These are phyloP conservation scores for Hamamelis virginiana DNA, from an alignment of 164 flowering plant species.

Conservation along the genomic window DNA sequence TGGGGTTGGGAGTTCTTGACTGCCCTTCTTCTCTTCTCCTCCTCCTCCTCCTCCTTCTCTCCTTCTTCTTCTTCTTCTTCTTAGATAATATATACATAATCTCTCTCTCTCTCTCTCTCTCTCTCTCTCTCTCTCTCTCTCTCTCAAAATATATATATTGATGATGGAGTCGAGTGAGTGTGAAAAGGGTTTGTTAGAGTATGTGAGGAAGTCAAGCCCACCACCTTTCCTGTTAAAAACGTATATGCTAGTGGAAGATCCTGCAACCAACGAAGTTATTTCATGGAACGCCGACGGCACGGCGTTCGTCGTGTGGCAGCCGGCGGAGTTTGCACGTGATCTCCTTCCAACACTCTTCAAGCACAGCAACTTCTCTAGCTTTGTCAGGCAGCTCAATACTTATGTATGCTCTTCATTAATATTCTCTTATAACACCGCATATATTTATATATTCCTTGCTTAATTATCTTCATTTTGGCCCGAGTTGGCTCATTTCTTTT, in stretches of 20 bases:
- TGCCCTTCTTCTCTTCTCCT: conserved; percentile 75
- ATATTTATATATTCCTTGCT: neutral
- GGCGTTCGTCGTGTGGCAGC: conserved; percentile 75
- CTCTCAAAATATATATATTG: neutral
- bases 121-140: neutral
- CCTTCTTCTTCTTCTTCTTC: conserved; percentile 6
- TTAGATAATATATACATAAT: neutral
- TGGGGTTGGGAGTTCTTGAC: conserved; percentile 82
- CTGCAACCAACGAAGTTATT: conserved; percentile 51
- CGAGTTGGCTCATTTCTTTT: no score
- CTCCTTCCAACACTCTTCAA: conserved; percentile 81
- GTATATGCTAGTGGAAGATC: conserved; percentile 70
- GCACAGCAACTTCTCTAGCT: conserved; percentile 92
- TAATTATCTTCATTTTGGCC: neutral
- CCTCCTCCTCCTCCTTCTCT: conserved; percentile 6
- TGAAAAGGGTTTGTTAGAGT: conserved; percentile 39
- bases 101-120: neutral
- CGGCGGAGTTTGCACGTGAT: conserved; percentile 76
- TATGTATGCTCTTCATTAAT: no score
- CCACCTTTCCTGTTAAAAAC: conserved; percentile 72
- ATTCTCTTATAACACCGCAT: no score
- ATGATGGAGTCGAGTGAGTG: conserved; percentile 11
- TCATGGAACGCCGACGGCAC: conserved; percentile 80
- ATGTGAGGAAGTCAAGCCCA: conserved; percentile 45
- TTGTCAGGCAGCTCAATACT: conserved; percentile 85